Evolutionary conservation across 83 land plant species (phyloP).

Genomic region (Picea engelmannii): DNA sequence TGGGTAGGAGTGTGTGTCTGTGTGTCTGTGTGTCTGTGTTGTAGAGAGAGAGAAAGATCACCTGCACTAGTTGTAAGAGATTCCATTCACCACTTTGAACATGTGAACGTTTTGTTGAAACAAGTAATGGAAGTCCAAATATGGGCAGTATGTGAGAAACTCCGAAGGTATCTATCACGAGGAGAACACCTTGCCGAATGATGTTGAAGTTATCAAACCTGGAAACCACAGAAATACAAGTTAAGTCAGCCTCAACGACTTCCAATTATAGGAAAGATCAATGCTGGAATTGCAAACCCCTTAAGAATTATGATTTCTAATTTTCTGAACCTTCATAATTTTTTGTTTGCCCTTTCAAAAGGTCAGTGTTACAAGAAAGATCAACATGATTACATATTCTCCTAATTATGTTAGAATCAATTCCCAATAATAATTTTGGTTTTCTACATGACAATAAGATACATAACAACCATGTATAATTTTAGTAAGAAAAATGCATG

Average conservation of each 20-base stretch:
- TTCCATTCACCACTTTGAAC: background rate
- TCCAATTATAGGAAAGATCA: background rate
- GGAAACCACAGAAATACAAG: conserved; percentile 13
- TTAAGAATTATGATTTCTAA: background rate
- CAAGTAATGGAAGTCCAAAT: conserved; percentile 73
- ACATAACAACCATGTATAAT: conserved; percentile 3
- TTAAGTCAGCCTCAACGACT: background rate
- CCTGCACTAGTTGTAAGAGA: conserved; percentile 30
- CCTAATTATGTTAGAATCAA: background rate
- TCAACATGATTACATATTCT: background rate
- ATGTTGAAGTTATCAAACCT: conserved; percentile 89
- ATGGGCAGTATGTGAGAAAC: conserved; percentile 85
- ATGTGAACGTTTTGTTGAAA: conserved; percentile 19
- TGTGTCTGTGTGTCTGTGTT: background rate
- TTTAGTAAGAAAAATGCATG: background rate
- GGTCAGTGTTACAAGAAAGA: background rate
- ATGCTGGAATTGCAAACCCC: background rate
- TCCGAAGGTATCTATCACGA: conserved; percentile 92
- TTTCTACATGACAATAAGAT: background rate
- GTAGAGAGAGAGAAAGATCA: conserved; percentile 7
- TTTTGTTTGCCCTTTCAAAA: background rate
- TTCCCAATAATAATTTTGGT: background rate
- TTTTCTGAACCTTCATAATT: background rate
- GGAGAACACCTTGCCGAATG: conserved; percentile 82
- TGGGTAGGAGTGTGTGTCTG: background rate